phyloP scores from a whole-genome alignment of 2,329 filamentous ascomycete genomes.

The Aspergillus phoenicis region DNA sequence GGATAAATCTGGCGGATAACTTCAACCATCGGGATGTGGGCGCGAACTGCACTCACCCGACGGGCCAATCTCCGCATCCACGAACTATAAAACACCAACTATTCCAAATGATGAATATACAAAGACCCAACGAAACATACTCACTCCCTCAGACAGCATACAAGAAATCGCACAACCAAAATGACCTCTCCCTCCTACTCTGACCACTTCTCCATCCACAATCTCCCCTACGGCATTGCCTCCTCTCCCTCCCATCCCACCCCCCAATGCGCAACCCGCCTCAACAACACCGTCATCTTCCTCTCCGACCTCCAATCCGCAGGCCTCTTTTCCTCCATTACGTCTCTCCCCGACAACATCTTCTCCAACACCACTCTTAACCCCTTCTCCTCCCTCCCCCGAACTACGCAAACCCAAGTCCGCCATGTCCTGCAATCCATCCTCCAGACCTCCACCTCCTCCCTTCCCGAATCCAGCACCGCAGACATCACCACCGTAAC shows the following conservation, averaged over 20 bases:
- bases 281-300: constrained; percentile 57
- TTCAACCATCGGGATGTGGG: too few relatives aligned
- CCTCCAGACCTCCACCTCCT: constrained; percentile 16
- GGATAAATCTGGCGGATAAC: too few relatives aligned
- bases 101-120: too few relatives aligned
- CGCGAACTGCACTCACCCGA: too few relatives aligned
- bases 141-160: background rate
- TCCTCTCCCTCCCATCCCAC: constrained; percentile 42
- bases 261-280: constrained; percentile 54
- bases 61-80: too few relatives aligned
- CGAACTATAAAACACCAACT: too few relatives aligned
- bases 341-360: constrained; percentile 24
- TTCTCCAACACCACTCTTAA: constrained; percentile 50
- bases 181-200: constrained; percentile 27
- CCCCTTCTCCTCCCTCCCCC: constrained; percentile 52
- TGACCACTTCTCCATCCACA: constrained; percentile 52
- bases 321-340: constrained; percentile 31
- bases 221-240: constrained; percentile 59
- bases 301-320: constrained; percentile 47
- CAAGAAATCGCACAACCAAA: background rate
- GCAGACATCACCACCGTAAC: constrained; percentile 43
- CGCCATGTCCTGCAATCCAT: constrained; percentile 41
- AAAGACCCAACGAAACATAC: too few relatives aligned
- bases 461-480: constrained; percentile 21
- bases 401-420: constrained; percentile 41